Evolutionary conservation across 805 yeast species (phyloP).

Genomic region (Geotrichum ghanense): DNA sequence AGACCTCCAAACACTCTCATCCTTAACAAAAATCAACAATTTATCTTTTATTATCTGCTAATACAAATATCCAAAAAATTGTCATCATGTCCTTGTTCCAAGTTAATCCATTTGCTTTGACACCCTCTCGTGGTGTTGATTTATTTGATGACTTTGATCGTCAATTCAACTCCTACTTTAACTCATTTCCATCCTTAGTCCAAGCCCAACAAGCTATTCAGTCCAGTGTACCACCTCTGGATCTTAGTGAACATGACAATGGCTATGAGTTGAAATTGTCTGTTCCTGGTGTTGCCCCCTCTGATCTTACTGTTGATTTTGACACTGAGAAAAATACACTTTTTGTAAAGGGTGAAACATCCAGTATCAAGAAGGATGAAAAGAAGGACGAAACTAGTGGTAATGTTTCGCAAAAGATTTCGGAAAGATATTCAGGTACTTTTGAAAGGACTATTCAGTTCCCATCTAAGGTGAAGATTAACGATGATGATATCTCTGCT

Average conservation of each 20-base stretch:
- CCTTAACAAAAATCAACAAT: too few relatives aligned
- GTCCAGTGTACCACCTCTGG: conserved; percentile 38
- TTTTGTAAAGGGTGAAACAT: conserved; percentile 34
- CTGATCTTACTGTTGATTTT: conserved; percentile 43
- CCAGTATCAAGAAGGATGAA: conserved; percentile 22
- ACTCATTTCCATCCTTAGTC: not conserved
- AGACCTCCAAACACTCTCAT: too few relatives aligned
- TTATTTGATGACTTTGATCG: not conserved
- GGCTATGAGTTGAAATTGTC: conserved; percentile 39
- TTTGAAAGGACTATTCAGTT: conserved; percentile 47
- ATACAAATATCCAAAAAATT: too few relatives aligned
- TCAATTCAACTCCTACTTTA: not conserved
- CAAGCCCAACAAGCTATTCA: not conserved
- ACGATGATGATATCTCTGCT: conserved; percentile 44
- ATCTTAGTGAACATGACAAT: conserved; percentile 40
- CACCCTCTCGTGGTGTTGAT: not conserved
- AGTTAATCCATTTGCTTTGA: not conserved
- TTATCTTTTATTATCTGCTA: too few relatives aligned
- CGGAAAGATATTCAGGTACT: conserved; percentile 46
- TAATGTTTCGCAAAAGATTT: conserved; percentile 24
- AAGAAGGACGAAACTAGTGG: conserved; percentile 23
- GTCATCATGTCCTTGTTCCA: not conserved
- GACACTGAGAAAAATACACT: conserved; percentile 48
- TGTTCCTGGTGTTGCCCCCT: conserved; percentile 47
- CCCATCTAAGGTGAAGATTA: conserved; percentile 41